phyloP scores from a whole-genome alignment of 768 basidiomycete species.

The Serpula lacrymans region DNA sequence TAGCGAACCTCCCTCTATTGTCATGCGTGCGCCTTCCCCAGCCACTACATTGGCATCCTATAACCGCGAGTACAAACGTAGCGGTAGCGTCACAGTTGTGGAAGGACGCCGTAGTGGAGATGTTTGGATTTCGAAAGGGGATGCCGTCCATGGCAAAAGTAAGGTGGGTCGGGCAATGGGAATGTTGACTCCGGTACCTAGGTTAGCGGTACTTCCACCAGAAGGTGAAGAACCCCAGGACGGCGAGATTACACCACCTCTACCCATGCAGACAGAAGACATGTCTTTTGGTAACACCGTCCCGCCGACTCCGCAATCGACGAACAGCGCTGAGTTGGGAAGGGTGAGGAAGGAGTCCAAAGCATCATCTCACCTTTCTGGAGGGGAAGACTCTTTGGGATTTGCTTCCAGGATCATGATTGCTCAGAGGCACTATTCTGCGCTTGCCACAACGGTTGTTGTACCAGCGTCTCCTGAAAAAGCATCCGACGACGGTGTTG shows the following conservation, averaged over 20 bases:
- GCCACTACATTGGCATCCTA: conserved; percentile 26
- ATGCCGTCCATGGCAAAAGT: conserved; percentile 63
- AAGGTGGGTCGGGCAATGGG: conserved; percentile 59
- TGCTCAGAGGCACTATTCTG: conserved; percentile 70
- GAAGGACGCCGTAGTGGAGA: conserved; percentile 72
- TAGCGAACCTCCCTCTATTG: conserved; percentile 37
- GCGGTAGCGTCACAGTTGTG: conserved; percentile 59
- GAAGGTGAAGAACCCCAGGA: conserved; percentile 43
- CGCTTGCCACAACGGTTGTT: conserved; percentile 62
- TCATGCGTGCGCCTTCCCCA: conserved; percentile 43
- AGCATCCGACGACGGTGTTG: conserved; percentile 1
- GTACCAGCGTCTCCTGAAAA: conserved; percentile 48
- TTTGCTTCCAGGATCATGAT: conserved; percentile 63
- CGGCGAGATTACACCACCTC: conserved; percentile 50
- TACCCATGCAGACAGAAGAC: conserved; percentile 55
- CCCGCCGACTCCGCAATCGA: conserved; percentile 52
- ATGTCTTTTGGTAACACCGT: conserved; percentile 41
- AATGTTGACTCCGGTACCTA: conserved; percentile 62
- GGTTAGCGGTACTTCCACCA: conserved; percentile 62
- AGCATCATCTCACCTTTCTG: conserved; percentile 52
- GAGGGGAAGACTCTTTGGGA: conserved; percentile 46
- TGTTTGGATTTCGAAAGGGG: conserved; percentile 71
- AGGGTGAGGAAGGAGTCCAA: conserved; percentile 49
- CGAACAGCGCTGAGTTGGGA: conserved; percentile 56
- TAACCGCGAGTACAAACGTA: conserved; percentile 52